Percentiles rank a stretch among this genome's conserved stretches.
These are phyloP conservation scores for Botrytis porri DNA, from an alignment of 2,329 filamentous ascomycete genomes.

Conservation along the genomic window DNA sequence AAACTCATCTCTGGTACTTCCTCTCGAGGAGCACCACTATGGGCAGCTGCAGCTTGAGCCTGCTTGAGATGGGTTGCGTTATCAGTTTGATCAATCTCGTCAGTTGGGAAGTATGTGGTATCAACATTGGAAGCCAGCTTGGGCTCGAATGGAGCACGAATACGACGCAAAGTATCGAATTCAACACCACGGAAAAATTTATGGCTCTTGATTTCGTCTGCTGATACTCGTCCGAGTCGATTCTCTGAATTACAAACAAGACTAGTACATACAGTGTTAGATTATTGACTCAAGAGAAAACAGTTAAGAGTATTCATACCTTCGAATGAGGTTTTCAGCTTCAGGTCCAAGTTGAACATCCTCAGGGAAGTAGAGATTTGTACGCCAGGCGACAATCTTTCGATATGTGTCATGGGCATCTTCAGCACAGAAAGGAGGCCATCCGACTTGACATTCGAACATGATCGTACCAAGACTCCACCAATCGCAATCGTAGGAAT, in stretches of 20 bases:
- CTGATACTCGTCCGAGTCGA: constrained; percentile 81
- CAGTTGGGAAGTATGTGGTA: constrained; percentile 97
- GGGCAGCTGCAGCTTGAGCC: constrained; percentile 62
- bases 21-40: constrained; percentile 52
- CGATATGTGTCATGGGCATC: constrained; percentile 97
- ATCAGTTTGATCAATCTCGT: constrained; percentile 96
- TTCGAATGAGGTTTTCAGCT: constrained; percentile 88
- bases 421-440: constrained; percentile 98
- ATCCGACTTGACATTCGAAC: constrained; percentile 98
- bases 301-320: constrained; percentile 51
- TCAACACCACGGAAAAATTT: constrained; percentile 96
- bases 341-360: constrained; percentile 86
- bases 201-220: constrained; percentile 89
- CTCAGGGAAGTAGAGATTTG: constrained; percentile 93
- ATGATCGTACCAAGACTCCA: constrained; percentile 99
- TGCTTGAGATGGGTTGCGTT: constrained; percentile 77
- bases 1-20: constrained; percentile 92
- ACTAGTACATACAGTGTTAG: constrained; percentile 47
- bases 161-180: constrained; percentile 87
- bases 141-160: constrained; percentile 94
- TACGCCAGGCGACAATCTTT: constrained; percentile 98
- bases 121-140: constrained; percentile 90
- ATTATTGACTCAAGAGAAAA: constrained; percentile 12
- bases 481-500: constrained; percentile 97
- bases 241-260: constrained; percentile 93